Conservation (phyloP, 2,329 filamentous ascomycete genomes). For the Sclerotinia trifoliorum region DNA sequence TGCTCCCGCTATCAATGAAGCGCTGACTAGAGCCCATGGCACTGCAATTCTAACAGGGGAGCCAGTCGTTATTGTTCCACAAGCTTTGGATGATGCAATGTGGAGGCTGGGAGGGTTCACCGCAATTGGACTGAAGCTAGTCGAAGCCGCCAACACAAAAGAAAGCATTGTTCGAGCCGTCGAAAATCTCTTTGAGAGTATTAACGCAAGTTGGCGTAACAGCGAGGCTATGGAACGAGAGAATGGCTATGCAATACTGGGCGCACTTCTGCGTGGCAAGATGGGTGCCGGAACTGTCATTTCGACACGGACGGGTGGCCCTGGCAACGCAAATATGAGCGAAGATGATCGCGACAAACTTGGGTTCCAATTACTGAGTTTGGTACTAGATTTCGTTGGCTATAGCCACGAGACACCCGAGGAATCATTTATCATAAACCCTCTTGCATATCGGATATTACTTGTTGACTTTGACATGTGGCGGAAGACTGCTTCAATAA, state of each 20-base stretch:
- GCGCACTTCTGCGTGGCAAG: constrained; percentile 80
- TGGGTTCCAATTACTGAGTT: constrained; percentile 64
- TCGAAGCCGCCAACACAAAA: constrained; percentile 71
- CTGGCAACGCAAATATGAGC: constrained; percentile 44
- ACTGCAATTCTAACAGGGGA: constrained; percentile 79
- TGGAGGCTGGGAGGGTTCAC: constrained; percentile 94
- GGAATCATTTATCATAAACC: constrained; percentile 92
- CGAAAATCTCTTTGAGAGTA: constrained; percentile 79
- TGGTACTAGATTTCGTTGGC: constrained; percentile 83
- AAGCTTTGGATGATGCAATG: constrained; percentile 83
- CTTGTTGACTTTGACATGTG: constrained; percentile 93
- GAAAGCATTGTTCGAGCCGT: constrained; percentile 74
- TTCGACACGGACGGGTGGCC: constrained; percentile 37
- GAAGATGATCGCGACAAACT: constrained; percentile 55
- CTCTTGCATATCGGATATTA: constrained; percentile 86
- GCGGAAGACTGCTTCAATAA: constrained; percentile 72
- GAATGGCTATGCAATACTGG: constrained; percentile 87
- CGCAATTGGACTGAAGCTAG: constrained; percentile 76
- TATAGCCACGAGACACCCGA: constrained; percentile 78
- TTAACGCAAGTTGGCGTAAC: constrained; percentile 92
- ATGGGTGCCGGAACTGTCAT: constrained; percentile 55
- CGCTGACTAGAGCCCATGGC: constrained; percentile 76
- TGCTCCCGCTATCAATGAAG: constrained; percentile 83
- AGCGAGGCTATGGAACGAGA: constrained; percentile 98
- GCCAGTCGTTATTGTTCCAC: constrained; percentile 77